These are phyloP conservation scores for Arctium minus DNA, from an alignment of 129 eudicot species.

Conservation along the genomic window DNA sequence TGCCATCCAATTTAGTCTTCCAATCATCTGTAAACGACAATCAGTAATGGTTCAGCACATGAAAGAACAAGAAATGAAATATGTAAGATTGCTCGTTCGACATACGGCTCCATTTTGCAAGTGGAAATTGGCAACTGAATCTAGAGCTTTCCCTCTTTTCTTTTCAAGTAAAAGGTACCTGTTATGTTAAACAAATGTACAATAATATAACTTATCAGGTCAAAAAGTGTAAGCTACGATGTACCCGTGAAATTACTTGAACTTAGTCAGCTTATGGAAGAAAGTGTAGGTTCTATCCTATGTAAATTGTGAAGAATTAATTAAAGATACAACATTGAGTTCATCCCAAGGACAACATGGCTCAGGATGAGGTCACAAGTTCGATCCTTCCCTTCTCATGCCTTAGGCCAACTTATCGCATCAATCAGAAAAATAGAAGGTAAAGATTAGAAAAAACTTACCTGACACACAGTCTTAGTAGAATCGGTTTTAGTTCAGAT, in stretches of 20 bases:
- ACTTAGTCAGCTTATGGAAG: not conserved
- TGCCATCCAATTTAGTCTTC: conserved; percentile 92
- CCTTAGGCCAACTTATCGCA: not conserved
- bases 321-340: not conserved
- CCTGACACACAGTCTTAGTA: conserved; percentile 89
- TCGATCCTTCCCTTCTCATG: not conserved
- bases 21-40: conserved; percentile 46
- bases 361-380: not conserved
- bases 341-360: not conserved
- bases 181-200: conserved; percentile 8
- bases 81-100: conserved; percentile 4
- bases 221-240: not conserved
- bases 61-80: not conserved
- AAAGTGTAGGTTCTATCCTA: not conserved
- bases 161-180: conserved; percentile 87
- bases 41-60: not conserved
- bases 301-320: not conserved
- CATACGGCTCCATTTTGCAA: conserved; percentile 97
- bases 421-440: not conserved
- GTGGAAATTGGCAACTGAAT: conserved; percentile 97
- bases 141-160: conserved; percentile 95
- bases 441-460: conserved; percentile 7
- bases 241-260: not conserved
- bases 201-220: not conserved
- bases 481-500: conserved; percentile 42